Evolutionary conservation across 1,284 basidiomycete species (phyloP).

Genomic region (Phellopilus nigrolimitatus): DNA sequence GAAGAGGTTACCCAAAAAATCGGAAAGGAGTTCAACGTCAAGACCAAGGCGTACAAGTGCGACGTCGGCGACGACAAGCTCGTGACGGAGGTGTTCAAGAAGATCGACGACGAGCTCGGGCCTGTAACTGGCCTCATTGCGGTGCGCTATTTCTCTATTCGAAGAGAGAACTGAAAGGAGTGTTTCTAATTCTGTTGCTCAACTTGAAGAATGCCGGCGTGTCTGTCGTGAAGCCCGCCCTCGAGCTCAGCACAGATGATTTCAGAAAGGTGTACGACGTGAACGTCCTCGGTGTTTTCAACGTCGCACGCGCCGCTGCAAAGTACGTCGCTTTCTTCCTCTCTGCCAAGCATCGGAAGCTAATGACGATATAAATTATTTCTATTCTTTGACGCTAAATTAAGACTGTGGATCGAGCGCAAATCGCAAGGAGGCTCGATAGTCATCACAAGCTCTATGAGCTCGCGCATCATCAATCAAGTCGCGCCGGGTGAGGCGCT

Average conservation of each 20-base stretch:
- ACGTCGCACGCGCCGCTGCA: slow-evolving; percentile 38
- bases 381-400: slow-evolving; percentile 13
- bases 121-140: slow-evolving; percentile 37
- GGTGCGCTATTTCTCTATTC: slow-evolving; percentile 23
- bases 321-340: slow-evolving; percentile 25
- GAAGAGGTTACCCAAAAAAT: slow-evolving; percentile 34
- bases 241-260: slow-evolving; percentile 41
- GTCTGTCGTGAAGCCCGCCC: slow-evolving; percentile 44
- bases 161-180: too few relatives aligned
- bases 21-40: slow-evolving; percentile 31
- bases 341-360: neutral
- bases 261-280: slow-evolving; percentile 36
- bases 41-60: slow-evolving; percentile 39
- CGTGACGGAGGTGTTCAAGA: slow-evolving; percentile 33
- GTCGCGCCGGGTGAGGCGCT: slow-evolving; percentile 29
- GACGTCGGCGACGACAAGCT: slow-evolving; percentile 35
- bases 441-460: slow-evolving; percentile 48
- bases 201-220: slow-evolving; percentile 47
- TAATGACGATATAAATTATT: neutral
- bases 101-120: slow-evolving; percentile 37
- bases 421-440: slow-evolving; percentile 33
- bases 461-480: slow-evolving; percentile 45
- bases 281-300: slow-evolving; percentile 41
- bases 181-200: too few relatives aligned
- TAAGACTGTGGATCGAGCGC: slow-evolving; percentile 27